Evolutionary conservation across 2,329 filamentous ascomycete genomes (phyloP), one percentile per base, ranked within the genome.

Genomic region (Ceratocystis papillata): DNA sequence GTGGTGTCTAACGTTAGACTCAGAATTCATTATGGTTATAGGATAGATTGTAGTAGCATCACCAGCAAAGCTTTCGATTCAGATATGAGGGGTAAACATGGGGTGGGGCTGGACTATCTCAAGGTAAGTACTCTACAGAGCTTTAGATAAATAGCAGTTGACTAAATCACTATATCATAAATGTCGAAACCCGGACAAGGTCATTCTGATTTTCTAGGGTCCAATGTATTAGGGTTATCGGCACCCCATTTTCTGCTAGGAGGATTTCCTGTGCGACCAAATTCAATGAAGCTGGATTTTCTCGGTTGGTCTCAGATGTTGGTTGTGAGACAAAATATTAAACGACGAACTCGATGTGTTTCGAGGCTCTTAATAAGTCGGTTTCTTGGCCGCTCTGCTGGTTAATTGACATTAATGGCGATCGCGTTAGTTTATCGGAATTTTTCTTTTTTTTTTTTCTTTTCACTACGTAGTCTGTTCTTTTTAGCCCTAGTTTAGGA

Each of bases 211-310:
- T 25, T 4, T 50, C 17, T 50, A 50, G 46, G 46, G 46, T 25
- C 30, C 17, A n/a, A 10, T 17, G 22, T 1, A 10, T 57, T 30
- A 30, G 6, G 7, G 6, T 30, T 25, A 2, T 0, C 10, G 1
- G 5, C 1, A 4, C 53, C 28, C 10, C 6, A 28, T 15, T 28
- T 57, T 10, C 17, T 55, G 30, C 30, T 33, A 2, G 50, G 20
- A 57, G 53, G 53, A 57, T 57, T 57, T 57, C n/a, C 53, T 57
- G 53, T 57, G 53, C 28, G 12, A 57, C 53, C 53, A 33, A 33
- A 57, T 57, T 22, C 7, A 30, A 28, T 57, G 22, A 22, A 25
- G 28, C 28, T 57, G 53, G 53, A 28, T 28, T 57, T 41, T 57
- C 53, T 57, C 53, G 53, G 53, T 8, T 57, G 53, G 53, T 57